Base-by-base conservation (phyloP, 2,329 filamentous ascomycete species). In the Diplodia intermedia region DNA sequence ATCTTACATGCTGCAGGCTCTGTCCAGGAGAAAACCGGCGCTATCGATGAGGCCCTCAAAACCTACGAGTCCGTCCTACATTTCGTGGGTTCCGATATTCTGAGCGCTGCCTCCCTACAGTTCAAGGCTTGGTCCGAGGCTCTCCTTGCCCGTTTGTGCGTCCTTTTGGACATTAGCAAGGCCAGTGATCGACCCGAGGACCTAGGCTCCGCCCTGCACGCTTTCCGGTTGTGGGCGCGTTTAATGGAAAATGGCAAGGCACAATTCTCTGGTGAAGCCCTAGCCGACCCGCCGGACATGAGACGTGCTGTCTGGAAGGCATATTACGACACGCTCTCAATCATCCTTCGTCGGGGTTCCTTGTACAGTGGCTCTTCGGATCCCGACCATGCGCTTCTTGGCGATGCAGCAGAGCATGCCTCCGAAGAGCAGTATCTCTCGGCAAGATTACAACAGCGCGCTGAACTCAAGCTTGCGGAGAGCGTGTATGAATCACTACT, bases 391-490 rank as follows among this genome's bases (percentile, higher is more conserved):
- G 56, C 71, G 5, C 38, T 69, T 12, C 60, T 72, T 8, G 52
- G 53, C 8, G 62, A 69, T 29, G 40, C 67, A 9, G 62, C 70
- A 40, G 72, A 75, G n/a, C 74, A 75, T 52, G 69, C 76, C 43
- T 65, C 74, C 1, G 69, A 74, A 7, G 72, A 70, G 43, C 73
- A 66, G 68, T 75, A 68, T 47, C 70, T 74, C 3, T 73, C 73
- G 20, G 70, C 75, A 11, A 78, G 78, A 47, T 69, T 79, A 29
- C 78, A 79, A 73, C 86, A 97, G 73, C 86, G 89, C 63, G 84
- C 87, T 31, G 94, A 98, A 80, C 79, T 97, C 65, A 92, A 93
- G 76, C 87, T 86, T 63, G 90, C 94, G 11, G 93, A 98, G 78
- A 80, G 86, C 1, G 86, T 89, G 9, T 98, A 96, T 76, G 93